Percentiles rank a stretch among this genome's conserved stretches.
These are phyloP conservation scores for Cladophialophora yegresii DNA, from an alignment of 2,329 filamentous ascomycete genomes.

Conservation along the genomic window DNA sequence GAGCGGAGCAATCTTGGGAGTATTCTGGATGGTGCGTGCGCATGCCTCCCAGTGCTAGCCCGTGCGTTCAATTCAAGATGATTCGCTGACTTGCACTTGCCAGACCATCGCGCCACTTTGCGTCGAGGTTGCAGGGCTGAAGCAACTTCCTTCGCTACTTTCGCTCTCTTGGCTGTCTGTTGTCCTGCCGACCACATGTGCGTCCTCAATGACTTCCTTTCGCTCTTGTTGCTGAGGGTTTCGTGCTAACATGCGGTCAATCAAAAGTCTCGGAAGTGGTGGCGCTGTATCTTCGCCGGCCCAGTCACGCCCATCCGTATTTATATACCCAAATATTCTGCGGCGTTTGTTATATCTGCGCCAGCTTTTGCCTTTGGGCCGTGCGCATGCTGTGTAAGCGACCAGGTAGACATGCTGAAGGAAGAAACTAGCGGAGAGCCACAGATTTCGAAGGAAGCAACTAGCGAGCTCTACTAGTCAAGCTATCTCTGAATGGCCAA, in stretches of 20 bases:
- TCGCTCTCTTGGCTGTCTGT: slow-evolving; percentile 37
- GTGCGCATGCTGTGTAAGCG: slow-evolving; percentile 15
- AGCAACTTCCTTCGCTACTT: slow-evolving; percentile 35
- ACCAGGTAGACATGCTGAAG: neutral
- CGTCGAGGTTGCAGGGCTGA: slow-evolving; percentile 37
- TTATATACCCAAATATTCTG: slow-evolving; percentile 56
- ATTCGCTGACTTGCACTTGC: neutral
- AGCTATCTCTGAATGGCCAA: neutral
- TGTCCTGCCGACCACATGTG: slow-evolving; percentile 50
- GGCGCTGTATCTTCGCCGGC: slow-evolving; percentile 52
- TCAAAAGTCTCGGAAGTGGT: slow-evolving; percentile 52
- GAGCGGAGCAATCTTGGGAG: slow-evolving; percentile 50
- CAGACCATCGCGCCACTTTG: slow-evolving; percentile 37
- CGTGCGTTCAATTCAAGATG: neutral
- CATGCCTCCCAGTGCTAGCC: neutral
- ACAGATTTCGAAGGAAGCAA: neutral
- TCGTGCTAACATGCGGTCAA: neutral
- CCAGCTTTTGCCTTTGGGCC: slow-evolving; percentile 26
- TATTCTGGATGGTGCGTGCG: slow-evolving; percentile 47
- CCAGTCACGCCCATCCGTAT: slow-evolving; percentile 47
- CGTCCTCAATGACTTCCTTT: slow-evolving; percentile 30
- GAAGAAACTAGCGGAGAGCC: neutral
- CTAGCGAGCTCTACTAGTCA: too few species aligned
- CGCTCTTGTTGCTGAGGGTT: neutral
- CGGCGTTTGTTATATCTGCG: slow-evolving; percentile 40